Percentiles rank a stretch among this genome's conserved stretches.
phyloP scores from a whole-genome alignment of 495 filamentous ascomycete genomes.

The Penicillium simplicissimum region DNA sequence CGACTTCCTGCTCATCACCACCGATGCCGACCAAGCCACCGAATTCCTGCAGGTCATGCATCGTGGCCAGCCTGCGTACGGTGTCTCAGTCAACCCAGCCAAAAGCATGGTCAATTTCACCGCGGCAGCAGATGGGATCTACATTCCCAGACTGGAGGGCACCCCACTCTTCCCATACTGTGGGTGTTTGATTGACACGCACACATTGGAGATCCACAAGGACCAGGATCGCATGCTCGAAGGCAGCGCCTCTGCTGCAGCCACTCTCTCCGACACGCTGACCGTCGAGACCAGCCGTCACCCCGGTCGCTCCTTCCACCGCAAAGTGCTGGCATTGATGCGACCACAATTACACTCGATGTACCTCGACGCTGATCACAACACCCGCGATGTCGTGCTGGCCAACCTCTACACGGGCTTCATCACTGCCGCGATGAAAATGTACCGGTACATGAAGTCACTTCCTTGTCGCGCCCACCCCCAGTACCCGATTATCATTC shows the following conservation, averaged over 20 bases:
- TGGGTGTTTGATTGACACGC: conserved; percentile 72
- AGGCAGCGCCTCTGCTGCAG: conserved; percentile 42
- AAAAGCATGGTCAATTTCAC: conserved; percentile 91
- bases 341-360: conserved; percentile 86
- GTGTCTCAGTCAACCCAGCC: conserved; percentile 69
- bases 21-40: conserved; percentile 59
- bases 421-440: conserved; percentile 74
- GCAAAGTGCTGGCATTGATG: conserved; percentile 77
- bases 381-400: conserved; percentile 66
- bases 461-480: conserved; percentile 59
- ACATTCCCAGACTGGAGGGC: conserved; percentile 53
- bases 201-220: conserved; percentile 72
- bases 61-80: conserved; percentile 72
- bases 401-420: conserved; percentile 74
- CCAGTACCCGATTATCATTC: conserved; percentile 54
- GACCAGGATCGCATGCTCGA: conserved; percentile 53
- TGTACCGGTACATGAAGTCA: conserved; percentile 74
- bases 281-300: conserved; percentile 71
- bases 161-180: conserved; percentile 78
- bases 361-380: conserved; percentile 85
- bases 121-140: conserved; percentile 53
- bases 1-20: conserved; percentile 88
- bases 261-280: conserved; percentile 57
- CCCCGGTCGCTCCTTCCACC: conserved; percentile 73
- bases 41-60: conserved; percentile 80